phyloP scores from a whole-genome alignment of 2,329 filamentous ascomycete genomes.

The Arthrobotrys conoides region DNA sequence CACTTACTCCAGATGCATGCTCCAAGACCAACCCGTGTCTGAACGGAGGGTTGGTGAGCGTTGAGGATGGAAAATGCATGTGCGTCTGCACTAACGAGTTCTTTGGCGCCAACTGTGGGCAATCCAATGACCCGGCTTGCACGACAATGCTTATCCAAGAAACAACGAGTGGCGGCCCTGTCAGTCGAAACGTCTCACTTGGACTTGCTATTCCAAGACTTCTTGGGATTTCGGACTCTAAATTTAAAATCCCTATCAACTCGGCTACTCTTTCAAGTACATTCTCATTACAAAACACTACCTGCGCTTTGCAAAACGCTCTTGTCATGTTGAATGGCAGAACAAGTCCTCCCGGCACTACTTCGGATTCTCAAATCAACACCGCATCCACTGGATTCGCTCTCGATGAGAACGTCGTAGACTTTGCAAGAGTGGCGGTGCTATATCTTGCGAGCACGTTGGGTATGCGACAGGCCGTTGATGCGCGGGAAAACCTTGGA shows the following conservation, averaged over 20 bases:
- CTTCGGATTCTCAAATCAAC: constrained; percentile 27
- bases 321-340: constrained; percentile 84
- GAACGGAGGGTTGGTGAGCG: constrained; percentile 68
- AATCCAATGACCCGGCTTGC: constrained; percentile 72
- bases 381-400: constrained; percentile 63
- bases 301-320: constrained; percentile 87
- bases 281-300: constrained; percentile 81
- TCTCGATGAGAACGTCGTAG: constrained; percentile 73
- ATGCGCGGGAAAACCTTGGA: constrained; percentile 49
- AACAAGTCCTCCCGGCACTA: constrained; percentile 56
- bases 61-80: constrained; percentile 78
- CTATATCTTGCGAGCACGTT: constrained; percentile 73
- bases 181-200: constrained; percentile 78
- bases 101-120: constrained; percentile 75
- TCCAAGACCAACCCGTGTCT: constrained; percentile 59
- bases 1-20: constrained; percentile 65
- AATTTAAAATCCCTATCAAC: constrained; percentile 83
- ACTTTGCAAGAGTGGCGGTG: constrained; percentile 76
- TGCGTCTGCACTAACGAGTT: constrained; percentile 94
- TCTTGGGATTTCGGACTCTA: constrained; percentile 75
- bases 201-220: constrained; percentile 84
- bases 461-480: constrained; percentile 63
- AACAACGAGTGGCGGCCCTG: constrained; percentile 64
- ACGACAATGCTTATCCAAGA: constrained; percentile 70
- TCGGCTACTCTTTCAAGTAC: constrained; percentile 78